These are phyloP conservation scores for Colletotrichum tropicale DNA, from an alignment of 2,329 filamentous ascomycete species.

Conservation along the genomic window DNA sequence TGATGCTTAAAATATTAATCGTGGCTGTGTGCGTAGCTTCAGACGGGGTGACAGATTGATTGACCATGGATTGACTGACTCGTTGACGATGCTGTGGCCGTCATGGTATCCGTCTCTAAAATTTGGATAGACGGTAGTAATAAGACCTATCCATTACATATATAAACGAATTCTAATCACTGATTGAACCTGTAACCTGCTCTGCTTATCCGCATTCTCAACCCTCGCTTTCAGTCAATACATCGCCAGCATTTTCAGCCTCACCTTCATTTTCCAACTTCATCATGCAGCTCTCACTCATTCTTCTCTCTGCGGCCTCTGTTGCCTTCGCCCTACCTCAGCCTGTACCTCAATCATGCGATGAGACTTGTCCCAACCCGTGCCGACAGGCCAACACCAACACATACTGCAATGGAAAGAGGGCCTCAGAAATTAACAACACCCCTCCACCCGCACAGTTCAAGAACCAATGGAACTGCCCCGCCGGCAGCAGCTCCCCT, in stretches of 20 bases:
- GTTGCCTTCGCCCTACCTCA: background rate
- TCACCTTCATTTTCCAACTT: background rate
- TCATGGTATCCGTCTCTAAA: background rate
- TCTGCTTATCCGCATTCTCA: background rate
- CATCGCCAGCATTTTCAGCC: background rate
- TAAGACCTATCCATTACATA: background rate
- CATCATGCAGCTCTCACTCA: background rate
- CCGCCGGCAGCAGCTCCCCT: background rate
- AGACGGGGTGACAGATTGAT: background rate
- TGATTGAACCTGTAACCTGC: fast-evolving
- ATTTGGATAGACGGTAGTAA: background rate
- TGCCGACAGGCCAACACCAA: background rate
- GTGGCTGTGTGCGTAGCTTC: background rate
- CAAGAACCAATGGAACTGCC: background rate
- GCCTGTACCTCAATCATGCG: background rate
- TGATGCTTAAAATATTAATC: background rate
- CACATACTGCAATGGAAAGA: background rate
- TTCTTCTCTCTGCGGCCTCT: background rate
- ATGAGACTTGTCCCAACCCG: background rate
- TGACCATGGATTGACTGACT: background rate
- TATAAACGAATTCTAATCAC: background rate
- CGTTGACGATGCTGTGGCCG: background rate
- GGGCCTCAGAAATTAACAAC: background rate
- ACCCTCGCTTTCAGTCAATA: background rate
- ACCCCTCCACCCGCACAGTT: background rate